Base-by-base conservation (phyloP, 306 rosid genomes). In the Rosa persica region DNA sequence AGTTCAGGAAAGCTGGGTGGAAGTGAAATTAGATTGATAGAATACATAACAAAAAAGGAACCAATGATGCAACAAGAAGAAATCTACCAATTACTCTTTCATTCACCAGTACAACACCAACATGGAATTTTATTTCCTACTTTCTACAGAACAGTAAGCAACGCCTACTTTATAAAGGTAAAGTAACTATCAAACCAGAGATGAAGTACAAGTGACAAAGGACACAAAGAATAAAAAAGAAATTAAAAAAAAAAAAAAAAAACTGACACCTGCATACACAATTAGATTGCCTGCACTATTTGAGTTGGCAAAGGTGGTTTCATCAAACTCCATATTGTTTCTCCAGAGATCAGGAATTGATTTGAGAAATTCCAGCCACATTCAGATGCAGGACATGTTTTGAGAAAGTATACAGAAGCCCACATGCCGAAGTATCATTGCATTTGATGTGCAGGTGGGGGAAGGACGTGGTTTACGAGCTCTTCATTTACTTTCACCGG, bases 401-500 rank as follows among this genome's bases (percentile, higher is more conserved):
- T 5, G 40, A 48, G 72, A 49, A 49, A 77, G 25, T 15, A 76
- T 70, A 72, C 68, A 47, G 78, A 60, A 13, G 9, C 67, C 76
- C 43, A 39, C 20, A 49, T 39, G 55, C 30, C 6, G 12, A 17
- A 82, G 87, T 89, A 89, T 81, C 85, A 89, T 74, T 87, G 97
- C 86, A 89, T 81, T 8, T 83, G 88, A 72, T 87, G 87, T 75
- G 74, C 81, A 20, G 90, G 40, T 62, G 79, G 90, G 42, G 93
- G 94, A 72, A 92, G 97, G 73, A 95, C 88, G 75, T 92, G 85
- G 85, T 83, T 89, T 8, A 93, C 93, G 40, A 95, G 87, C 76
- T 93, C 99, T 20, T 91, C 98, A 62, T 95, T 93, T 85, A 95
- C 79, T 87, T 95, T 95, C 87, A 86, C 93, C 0, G 98, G 96